A percentile compares a stretch with the other conserved stretches of the same genome.
Conservation (phyloP, 2,329 filamentous ascomycete genomes). For the Xylariales sp. region DNA sequence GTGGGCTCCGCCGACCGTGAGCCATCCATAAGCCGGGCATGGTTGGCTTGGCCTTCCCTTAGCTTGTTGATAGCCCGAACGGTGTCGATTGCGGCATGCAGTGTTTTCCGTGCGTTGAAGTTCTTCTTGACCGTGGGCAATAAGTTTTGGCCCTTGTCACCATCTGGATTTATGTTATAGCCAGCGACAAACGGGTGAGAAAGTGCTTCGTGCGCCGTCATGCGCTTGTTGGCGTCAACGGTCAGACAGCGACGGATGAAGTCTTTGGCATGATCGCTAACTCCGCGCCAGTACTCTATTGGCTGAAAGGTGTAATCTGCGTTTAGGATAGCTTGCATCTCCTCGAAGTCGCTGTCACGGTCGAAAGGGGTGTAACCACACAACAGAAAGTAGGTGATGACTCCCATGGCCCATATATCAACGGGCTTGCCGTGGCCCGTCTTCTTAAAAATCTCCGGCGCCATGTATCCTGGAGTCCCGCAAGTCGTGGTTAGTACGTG, state of each 20-base stretch:
- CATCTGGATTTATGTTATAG: slow-evolving; percentile 58
- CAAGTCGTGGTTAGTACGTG: slow-evolving; percentile 98
- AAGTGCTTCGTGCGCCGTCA: slow-evolving; percentile 87
- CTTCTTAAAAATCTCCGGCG: slow-evolving; percentile 99
- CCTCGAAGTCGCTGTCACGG: slow-evolving; percentile 95
- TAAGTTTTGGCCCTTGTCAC: slow-evolving; percentile 69
- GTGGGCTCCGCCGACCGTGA: slow-evolving; percentile 62
- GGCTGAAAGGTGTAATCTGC: slow-evolving; percentile 97
- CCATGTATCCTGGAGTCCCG: slow-evolving; percentile 98
- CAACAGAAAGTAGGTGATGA: slow-evolving; percentile 98
- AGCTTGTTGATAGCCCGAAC: slow-evolving; percentile 78
- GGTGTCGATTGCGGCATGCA: slow-evolving; percentile 77
- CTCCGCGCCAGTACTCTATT: slow-evolving; percentile 94
- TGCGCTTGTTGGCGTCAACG: slow-evolving; percentile 85
- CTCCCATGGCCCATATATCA: slow-evolving; percentile 97
- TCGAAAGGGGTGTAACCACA: slow-evolving; percentile 99
- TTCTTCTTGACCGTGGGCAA: slow-evolving; percentile 79
- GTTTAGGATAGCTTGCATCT: slow-evolving; percentile 98
- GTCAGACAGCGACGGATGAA: slow-evolving; percentile 95
- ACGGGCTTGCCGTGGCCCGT: slow-evolving; percentile 97
- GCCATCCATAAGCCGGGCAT: slow-evolving; percentile 70
- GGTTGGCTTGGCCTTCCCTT: slow-evolving; percentile 65
- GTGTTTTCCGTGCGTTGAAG: slow-evolving; percentile 75
- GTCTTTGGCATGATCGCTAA: slow-evolving; percentile 85
- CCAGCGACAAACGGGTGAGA: slow-evolving; percentile 73